Evolutionary conservation across 2,329 filamentous ascomycete species (phyloP).

Genomic region (Periconia sp.): DNA sequence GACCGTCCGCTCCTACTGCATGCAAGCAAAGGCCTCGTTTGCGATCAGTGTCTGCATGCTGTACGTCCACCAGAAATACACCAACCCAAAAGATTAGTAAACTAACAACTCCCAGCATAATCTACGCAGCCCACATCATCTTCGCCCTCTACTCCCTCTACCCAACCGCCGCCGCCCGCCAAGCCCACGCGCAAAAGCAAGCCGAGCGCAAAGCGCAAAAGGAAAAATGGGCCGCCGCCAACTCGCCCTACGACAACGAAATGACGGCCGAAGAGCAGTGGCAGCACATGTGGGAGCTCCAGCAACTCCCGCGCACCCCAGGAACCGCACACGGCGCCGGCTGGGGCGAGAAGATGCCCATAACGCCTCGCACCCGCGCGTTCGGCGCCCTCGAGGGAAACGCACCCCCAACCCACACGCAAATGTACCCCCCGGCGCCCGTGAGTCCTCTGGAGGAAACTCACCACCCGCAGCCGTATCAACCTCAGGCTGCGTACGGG

Average conservation of each 20-base stretch:
- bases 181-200: slow-evolving; percentile 23
- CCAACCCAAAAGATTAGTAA: slow-evolving; percentile 6
- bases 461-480: slow-evolving; percentile 5
- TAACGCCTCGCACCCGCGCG: slow-evolving; percentile 39
- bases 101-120: slow-evolving; percentile 44
- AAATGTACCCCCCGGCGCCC: slow-evolving; percentile 6
- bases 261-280: slow-evolving; percentile 43
- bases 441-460: too few relatives aligned
- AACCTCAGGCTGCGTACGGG: slow-evolving; percentile 4
- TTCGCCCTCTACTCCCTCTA: slow-evolving; percentile 60
- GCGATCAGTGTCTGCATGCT: slow-evolving; percentile 67
- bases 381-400: slow-evolving; percentile 30
- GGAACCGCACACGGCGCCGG: slow-evolving; percentile 18
- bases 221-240: slow-evolving; percentile 34
- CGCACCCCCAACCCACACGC: background rate
- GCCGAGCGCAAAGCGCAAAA: slow-evolving; percentile 40
- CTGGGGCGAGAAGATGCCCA: slow-evolving; percentile 25
- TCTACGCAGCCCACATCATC: slow-evolving; percentile 62
- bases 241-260: slow-evolving; percentile 23
- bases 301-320: slow-evolving; percentile 40
- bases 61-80: slow-evolving; percentile 52
- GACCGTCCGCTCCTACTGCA: slow-evolving; percentile 60
- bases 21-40: slow-evolving; percentile 68
- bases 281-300: slow-evolving; percentile 47
- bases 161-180: slow-evolving; percentile 40